phyloP scores from a whole-genome alignment of 768 basidiomycete genomes.

The Albatrellus ellisii region DNA sequence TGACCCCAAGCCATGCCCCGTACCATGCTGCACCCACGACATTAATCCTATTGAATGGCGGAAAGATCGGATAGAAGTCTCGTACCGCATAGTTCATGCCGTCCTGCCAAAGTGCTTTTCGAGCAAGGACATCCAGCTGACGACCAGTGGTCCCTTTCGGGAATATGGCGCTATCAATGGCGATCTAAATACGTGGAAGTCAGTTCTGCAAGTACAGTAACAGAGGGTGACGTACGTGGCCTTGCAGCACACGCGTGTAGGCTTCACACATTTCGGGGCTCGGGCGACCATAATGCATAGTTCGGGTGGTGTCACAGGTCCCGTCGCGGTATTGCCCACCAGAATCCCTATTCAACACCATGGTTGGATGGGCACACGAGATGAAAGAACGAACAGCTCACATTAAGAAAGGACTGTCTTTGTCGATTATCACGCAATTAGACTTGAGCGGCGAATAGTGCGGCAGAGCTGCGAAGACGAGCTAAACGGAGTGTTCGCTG shows the following conservation, averaged over 20 bases:
- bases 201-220: constrained; percentile 10
- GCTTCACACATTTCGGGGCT: constrained; percentile 81
- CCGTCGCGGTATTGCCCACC: constrained; percentile 87
- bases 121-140: constrained; percentile 81
- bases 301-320: constrained; percentile 77
- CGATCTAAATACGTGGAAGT: constrained; percentile 42
- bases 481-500: constrained; percentile 1
- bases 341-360: constrained; percentile 37
- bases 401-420: constrained; percentile 77
- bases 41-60: neutral
- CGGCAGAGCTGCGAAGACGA: constrained; percentile 48
- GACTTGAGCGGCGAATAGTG: constrained; percentile 76
- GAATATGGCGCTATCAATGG: constrained; percentile 82
- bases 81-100: constrained; percentile 68
- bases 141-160: constrained; percentile 80
- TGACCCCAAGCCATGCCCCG: constrained; percentile 82
- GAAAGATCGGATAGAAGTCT: constrained; percentile 5
- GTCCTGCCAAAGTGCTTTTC: constrained; percentile 78
- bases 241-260: constrained; percentile 90
- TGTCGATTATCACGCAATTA: constrained; percentile 60
- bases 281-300: constrained; percentile 79
- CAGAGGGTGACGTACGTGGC: constrained; percentile 55
- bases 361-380: constrained; percentile 6
- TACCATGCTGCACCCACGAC: constrained; percentile 50
- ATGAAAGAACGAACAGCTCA: constrained; percentile 28